Evolutionary conservation across 345 rosid species (phyloP), one percentile per base, ranked within the genome.

Genomic region (Iberis pinnata): DNA sequence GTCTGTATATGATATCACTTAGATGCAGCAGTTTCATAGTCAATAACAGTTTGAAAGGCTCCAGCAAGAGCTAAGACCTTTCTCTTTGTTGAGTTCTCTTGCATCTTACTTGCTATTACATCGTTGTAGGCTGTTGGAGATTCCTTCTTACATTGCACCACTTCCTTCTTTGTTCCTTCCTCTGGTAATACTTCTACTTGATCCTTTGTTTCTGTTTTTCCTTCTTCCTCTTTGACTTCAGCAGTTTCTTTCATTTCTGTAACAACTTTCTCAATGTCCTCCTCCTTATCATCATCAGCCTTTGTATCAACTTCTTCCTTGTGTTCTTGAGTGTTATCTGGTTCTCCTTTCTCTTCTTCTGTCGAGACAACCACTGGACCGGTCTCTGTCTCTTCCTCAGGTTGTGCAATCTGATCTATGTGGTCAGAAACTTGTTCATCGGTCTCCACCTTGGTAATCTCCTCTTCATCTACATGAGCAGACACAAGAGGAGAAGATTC

Each of bases 1-100:
- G n/a, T n/a, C n/a, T n/a, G n/a, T n/a, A n/a, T n/a, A n/a, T n/a
- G n/a, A 39, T 61, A 49, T 73, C 70, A 72, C 64, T 76, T 78
- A 31, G 82, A 69, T 32, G 62, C 58, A 18, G 75, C 73, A 20
- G 90, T 49, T 74, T 89, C 86, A 40, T 86, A 78, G 62, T 81
- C 92, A 5, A 89, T 89, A 58, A 84, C 96, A 17, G 90, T 86
- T 80, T 89, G 82, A 43, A 89, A 89, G 5, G 97, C 97, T 26
- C 97, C 96, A 19, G 78, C 97, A 22, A 89, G 66, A 26, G 96
- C 96, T 49, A 53, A 72, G 52, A 89, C 97, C 61, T 80, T 89
- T 83, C 76, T 86, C 79, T 72, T 86, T 76, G 79, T 86, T 12
- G 64, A 39, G 75, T 62, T 60, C 73, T 72, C 81, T 15, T 78